Evolutionary conservation across 2,329 filamentous ascomycete genomes (phyloP), one percentile per base, ranked within the genome.

Genomic region (Fusarium protoensiforme): DNA sequence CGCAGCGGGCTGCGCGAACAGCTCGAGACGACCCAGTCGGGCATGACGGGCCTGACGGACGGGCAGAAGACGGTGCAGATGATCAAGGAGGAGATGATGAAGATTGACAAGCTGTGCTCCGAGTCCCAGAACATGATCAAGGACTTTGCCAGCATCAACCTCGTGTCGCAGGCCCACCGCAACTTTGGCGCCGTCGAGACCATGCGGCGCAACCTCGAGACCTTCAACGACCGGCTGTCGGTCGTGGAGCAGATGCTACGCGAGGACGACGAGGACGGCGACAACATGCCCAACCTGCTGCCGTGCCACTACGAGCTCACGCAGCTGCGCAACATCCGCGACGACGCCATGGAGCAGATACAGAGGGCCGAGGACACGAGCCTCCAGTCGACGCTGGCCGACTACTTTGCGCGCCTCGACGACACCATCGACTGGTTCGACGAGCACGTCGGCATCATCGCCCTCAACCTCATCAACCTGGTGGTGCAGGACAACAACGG

Each of bases 31-130:
- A 98, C 96, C 13, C 96, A 98, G 85, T 90, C 93, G 75, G 96
- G 96, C 81, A 98, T 99, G 92, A 92, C 86, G 74, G 93, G 93
- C 71, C 92, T 99, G 74, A 91, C 90, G 51, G 95, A 98, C 80
- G 95, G 95, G 65, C 95, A 98, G 83, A 93, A 95, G 82, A 94
- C 94, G 69, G 94, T 99, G 38, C 93, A 94, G 80, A 90, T 93
- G 78, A 98, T 98, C 84, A 98, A 97, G 83, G 96, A 98, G 75
- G 96, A 99, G 85, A 96, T 99, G 91, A 95, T 97, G 87, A 97
- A 96, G 84, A 98, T 99, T 79, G 96, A 99, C 86, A 95, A 94
- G 84, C 90, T 99, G 73, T 99, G 96, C 85, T 95, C 95, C 72
- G 97, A 99, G 84, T 95, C 95, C 63, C 96, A 98, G 86, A 94